These are phyloP conservation scores for Ascomycota sp. DNA, from an alignment of 2,329 filamentous ascomycete species.

Conservation along the genomic window DNA sequence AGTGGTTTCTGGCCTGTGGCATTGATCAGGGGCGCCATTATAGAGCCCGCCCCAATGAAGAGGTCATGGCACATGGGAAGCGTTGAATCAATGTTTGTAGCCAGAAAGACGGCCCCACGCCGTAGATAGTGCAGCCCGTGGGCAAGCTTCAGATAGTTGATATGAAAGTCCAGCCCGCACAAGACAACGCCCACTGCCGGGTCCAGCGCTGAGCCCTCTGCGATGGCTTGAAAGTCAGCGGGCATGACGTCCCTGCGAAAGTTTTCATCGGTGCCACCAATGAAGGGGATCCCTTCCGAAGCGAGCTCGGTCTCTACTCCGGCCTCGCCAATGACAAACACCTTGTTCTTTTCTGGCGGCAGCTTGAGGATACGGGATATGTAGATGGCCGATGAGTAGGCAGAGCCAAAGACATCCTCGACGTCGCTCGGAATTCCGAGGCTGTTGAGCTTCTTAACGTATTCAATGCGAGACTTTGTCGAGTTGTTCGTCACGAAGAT, in stretches of 20 bases:
- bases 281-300: conserved; percentile 53
- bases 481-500: conserved; percentile 98
- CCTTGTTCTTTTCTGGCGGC: conserved; percentile 61
- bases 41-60: conserved; percentile 78
- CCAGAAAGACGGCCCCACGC: conserved; percentile 64
- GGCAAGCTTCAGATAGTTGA: conserved; percentile 83
- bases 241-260: conserved; percentile 57
- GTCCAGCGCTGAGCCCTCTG: conserved; percentile 55
- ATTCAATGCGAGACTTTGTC: conserved; percentile 81
- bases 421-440: conserved; percentile 59
- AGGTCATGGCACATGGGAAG: conserved; percentile 60
- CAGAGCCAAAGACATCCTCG: conserved; percentile 88
- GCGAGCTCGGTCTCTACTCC: conserved; percentile 78
- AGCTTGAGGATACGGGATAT: conserved; percentile 78
- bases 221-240: conserved; percentile 59
- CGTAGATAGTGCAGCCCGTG: conserved; percentile 70
- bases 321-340: conserved; percentile 77
- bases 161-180: conserved; percentile 75
- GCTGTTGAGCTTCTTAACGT: conserved; percentile 68
- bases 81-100: conserved; percentile 82
- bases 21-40: conserved; percentile 54
- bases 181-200: conserved; percentile 78
- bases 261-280: conserved; percentile 67
- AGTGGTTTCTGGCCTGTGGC: conserved; percentile 48
- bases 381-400: conserved; percentile 88